phyloP scores from a whole-genome alignment of 768 basidiomycete species.

The Fistulinella prunicolor region DNA sequence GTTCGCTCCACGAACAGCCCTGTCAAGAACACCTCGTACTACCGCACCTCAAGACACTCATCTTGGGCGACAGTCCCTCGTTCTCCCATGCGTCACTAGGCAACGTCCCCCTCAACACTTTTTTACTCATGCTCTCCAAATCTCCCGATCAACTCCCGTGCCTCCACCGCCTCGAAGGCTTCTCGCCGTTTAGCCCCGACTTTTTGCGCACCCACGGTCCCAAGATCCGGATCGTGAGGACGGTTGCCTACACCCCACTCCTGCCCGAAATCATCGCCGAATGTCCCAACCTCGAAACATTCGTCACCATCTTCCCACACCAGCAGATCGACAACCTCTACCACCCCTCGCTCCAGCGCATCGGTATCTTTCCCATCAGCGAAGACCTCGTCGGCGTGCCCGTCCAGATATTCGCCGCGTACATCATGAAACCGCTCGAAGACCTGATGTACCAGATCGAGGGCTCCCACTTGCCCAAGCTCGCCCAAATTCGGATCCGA shows the following conservation, averaged over 20 bases:
- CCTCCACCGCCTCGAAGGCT: constrained; percentile 42
- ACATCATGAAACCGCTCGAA: constrained; percentile 42
- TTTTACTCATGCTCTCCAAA: constrained; percentile 37
- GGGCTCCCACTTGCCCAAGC: constrained; percentile 31
- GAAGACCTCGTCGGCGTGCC: constrained; percentile 40
- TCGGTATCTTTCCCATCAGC: constrained; percentile 43
- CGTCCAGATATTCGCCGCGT: constrained; percentile 34
- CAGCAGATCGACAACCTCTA: constrained; percentile 33
- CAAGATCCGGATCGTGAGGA: constrained; percentile 42
- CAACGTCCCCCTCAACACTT: constrained; percentile 38
- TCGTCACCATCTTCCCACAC: constrained; percentile 38
- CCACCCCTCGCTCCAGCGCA: constrained; percentile 40
- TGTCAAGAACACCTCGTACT: constrained; percentile 28
- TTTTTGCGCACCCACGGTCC: constrained; percentile 42
- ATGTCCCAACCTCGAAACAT: constrained; percentile 41
- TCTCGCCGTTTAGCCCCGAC: constrained; percentile 39
- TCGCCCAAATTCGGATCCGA: constrained; percentile 39
- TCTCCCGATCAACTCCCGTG: constrained; percentile 36
- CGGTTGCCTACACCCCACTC: constrained; percentile 34
- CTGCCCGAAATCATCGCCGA: constrained; percentile 36
- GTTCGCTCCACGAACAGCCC: constrained; percentile 25
- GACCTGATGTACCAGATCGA: constrained; percentile 38
- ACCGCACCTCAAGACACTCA: constrained; percentile 40
- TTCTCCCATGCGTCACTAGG: constrained; percentile 34
- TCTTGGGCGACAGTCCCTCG: constrained; percentile 35